Evolutionary conservation across 352 stramenopile species (phyloP).

Genomic region (Globisporangium viniferum): DNA sequence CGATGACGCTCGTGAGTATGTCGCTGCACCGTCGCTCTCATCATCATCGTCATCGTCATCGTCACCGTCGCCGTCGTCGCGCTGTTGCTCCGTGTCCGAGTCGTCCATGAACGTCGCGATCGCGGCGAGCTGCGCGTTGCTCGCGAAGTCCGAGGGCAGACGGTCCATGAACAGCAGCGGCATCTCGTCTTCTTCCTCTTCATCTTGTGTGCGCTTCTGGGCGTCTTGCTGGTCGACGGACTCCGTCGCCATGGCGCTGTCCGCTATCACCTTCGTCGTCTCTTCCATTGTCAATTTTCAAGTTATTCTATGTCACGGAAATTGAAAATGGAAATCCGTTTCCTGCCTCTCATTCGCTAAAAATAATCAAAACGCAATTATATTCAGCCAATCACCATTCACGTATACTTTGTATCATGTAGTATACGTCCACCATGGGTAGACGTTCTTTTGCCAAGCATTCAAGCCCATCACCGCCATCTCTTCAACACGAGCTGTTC

Average conservation of each 20-base stretch:
- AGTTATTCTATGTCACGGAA: too few relatives aligned
- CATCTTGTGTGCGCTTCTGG: neutral
- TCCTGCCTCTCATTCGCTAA: too few relatives aligned
- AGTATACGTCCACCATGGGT: too few relatives aligned
- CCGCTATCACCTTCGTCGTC: neutral
- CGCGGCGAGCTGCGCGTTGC: conserved; percentile 66
- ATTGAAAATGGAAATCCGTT: too few relatives aligned
- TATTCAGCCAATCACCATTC: too few relatives aligned
- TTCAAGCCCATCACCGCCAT: too few relatives aligned
- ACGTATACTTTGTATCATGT: too few relatives aligned
- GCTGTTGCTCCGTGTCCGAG: conserved; percentile 34
- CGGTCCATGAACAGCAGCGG: conserved; percentile 77
- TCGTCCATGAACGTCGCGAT: conserved; percentile 75
- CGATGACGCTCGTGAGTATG: neutral
- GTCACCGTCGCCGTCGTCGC: neutral
- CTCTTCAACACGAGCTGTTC: too few relatives aligned
- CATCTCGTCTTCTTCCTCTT: conserved; percentile 36
- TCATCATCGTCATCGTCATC: conserved; percentile 3
- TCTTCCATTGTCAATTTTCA: too few relatives aligned
- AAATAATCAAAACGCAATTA: too few relatives aligned
- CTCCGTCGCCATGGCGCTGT: neutral
- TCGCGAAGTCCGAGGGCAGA: conserved; percentile 59
- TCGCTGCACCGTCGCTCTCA: neutral
- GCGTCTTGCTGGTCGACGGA: neutral
- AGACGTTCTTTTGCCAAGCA: too few relatives aligned